Base-by-base conservation (phyloP, 306 rosid genomes). In the Quercus cerris region DNA sequence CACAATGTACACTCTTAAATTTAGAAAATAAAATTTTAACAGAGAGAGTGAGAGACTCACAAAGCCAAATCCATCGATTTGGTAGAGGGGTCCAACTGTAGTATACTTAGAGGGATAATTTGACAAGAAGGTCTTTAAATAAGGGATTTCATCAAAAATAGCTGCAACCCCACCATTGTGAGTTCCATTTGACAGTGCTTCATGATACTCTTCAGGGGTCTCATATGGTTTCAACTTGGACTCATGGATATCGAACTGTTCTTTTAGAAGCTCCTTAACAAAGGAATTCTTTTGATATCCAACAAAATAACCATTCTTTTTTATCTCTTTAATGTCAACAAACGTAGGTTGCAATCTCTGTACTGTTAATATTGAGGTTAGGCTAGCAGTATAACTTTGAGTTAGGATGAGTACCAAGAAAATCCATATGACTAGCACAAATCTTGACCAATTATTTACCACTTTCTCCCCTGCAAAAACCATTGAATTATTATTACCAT, bases 331-430 rank as follows among this genome's bases (percentile, higher is more conserved):
- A 4, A 77, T 56, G 38, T 76, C 87, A 1, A 76, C 35, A 44
- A 79, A 70, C 20, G 76, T 78, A 0, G 90, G 90, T 41, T 78
- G 84, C 28, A 80, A 44, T 22, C 75, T 69, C 23, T 82, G 82
- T 11, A 82, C 71, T 2, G 91, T 80, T 13, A 87, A 76, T 14
- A 85, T 66, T 30, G 91, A 87, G 10, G 91, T 71, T 64, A 87
- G 75, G 35, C 82, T 85, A 7, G 88, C 90, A 1, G 88, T 80
- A 75, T 87, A 87, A 85, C 88, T 84, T 62, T 87, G 88, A 8
- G 86, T 82, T 8, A 87, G 13, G 44, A 87, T 83, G 69, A 87
- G 73, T 6, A 79, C 88, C 75, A 85, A 75, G 66, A 87, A 77
- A 46, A 87, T 10, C 90, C 90, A 87, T 25, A 84, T 75, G 56